A percentile compares a stretch with the other conserved stretches of the same genome.
These are phyloP conservation scores for Oryza nivara DNA, from an alignment of 176 grass and related monocot genomes.

Conservation along the genomic window DNA sequence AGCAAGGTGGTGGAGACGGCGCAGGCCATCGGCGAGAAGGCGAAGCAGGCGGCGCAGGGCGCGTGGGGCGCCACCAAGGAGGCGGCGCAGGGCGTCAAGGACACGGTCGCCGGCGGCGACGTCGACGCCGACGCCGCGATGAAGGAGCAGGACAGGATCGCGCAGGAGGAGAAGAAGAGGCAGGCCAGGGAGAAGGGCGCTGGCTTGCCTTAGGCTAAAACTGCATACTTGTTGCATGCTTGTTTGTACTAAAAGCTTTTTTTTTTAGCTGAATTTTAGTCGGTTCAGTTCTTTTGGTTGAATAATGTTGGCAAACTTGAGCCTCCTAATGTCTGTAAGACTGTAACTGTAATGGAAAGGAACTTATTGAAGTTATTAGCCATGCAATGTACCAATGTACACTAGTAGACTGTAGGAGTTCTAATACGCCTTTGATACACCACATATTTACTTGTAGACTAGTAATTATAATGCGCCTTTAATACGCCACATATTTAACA, in stretches of 20 bases:
- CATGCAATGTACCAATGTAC: not conserved
- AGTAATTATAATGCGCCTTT: not conserved
- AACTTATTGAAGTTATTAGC: not conserved
- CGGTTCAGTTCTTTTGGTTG: not conserved
- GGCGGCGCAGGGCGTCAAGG: constrained; percentile 42
- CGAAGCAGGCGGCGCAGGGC: constrained; percentile 53
- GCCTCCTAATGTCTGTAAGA: no score
- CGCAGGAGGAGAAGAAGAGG: constrained; percentile 36
- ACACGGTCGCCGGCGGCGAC: constrained; percentile 14
- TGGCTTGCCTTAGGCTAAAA: constrained; percentile 34
- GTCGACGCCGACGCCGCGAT: constrained; percentile 8
- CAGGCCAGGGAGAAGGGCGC: constrained; percentile 58
- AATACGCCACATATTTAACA: not conserved
- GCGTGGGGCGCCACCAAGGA: constrained; percentile 68
- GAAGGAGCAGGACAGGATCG: constrained; percentile 44
- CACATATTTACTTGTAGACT: not conserved
- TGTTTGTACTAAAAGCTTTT: not conserved
- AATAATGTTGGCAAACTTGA: constrained; percentile 35
- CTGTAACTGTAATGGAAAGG: not conserved
- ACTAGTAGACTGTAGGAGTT: not conserved
- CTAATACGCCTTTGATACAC: not conserved
- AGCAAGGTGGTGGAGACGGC: constrained; percentile 56
- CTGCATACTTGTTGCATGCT: not conserved
- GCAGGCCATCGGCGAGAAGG: constrained; percentile 53
- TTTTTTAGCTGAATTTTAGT: not conserved